Evolutionary conservation across 2,329 filamentous ascomycete genomes (phyloP).

Genomic region (Trichoderma harzianum): DNA sequence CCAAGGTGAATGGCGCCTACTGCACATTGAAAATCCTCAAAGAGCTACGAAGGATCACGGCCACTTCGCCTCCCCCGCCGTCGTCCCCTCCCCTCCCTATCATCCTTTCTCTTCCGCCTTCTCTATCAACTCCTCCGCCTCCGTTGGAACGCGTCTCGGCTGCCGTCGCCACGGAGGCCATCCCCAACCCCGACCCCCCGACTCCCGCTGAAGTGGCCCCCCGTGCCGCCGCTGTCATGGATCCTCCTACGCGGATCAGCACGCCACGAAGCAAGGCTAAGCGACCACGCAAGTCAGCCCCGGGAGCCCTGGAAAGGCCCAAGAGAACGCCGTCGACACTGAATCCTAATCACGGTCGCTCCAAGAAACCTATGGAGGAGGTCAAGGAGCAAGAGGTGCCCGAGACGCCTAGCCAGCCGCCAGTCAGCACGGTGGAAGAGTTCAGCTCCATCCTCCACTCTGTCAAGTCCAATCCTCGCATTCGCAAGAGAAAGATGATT

Average conservation of each 20-base stretch:
- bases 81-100: neutral
- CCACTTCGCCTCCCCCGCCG: constrained; percentile 13
- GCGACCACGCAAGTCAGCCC: constrained; percentile 40
- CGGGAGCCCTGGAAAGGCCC: constrained; percentile 32
- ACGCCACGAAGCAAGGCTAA: constrained; percentile 28
- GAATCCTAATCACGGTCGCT: constrained; percentile 37
- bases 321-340: constrained; percentile 33
- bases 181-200: constrained; percentile 6
- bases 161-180: neutral
- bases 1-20: constrained; percentile 45
- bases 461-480: constrained; percentile 48
- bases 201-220: constrained; percentile 1
- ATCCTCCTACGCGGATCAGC: neutral
- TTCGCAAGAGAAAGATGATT: constrained; percentile 47
- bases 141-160: constrained; percentile 15
- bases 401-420: constrained; percentile 9
- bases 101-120: neutral
- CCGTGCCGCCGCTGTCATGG: neutral
- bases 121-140: neutral
- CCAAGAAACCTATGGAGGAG: constrained; percentile 21
- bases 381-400: neutral
- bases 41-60: constrained; percentile 38
- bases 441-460: constrained; percentile 47
- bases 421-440: constrained; percentile 12
- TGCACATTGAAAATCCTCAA: constrained; percentile 42